Base-by-base conservation (phyloP, 352 stramenopile species). In the Phytophthora pluvialis region DNA sequence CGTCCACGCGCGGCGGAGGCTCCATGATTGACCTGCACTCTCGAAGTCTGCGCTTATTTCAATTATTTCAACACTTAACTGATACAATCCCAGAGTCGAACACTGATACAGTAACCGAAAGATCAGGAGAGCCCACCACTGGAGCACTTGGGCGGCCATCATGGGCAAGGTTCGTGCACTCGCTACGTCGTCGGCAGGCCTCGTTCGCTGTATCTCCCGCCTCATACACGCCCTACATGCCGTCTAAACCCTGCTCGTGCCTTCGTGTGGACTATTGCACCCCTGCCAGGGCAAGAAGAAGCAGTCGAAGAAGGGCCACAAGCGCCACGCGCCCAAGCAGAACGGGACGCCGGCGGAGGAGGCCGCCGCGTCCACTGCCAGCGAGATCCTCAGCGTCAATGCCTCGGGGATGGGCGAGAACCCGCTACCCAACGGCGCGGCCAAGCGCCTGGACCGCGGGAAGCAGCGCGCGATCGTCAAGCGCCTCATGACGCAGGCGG, bases 381-480 rank as follows among this genome's bases (percentile, higher is more conserved):
- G 44, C 16, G 36, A 25, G 29, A 51, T 42, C n/a, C 9, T 45
- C 12, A 53, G 16, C 26, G 35, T 28, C 9, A 43, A 69, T 43
- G 42, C 28, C 1, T 48, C 28, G 3, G 18, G 29, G 6, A 71
- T 70, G 25, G 40, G 11, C 10, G 57, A 16, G 12, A 52, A 68
- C 10, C n/a, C 49, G 36, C 35, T 63, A 25, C 8, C 35, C 11
- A 70, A 70, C 13, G 44, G 49, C 0, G 5, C 9, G 6, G 16
- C 21, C 29, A 78, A 80, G 54, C 66, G 60, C 0, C 32, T 83
- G 32, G 64, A 75, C 33, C 49, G 57, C 39, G 51, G 36, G 47
- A 90, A 88, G 31, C 78, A 90, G 75, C 77, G 72, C 11, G 50
- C 55, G 18, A 78, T 92, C 44, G 66, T 92, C 28, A 72, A 75